Evolutionary conservation across 345 rosid species (phyloP), one percentile per base, ranked within the genome.

Genomic region (Iberis pinnata): DNA sequence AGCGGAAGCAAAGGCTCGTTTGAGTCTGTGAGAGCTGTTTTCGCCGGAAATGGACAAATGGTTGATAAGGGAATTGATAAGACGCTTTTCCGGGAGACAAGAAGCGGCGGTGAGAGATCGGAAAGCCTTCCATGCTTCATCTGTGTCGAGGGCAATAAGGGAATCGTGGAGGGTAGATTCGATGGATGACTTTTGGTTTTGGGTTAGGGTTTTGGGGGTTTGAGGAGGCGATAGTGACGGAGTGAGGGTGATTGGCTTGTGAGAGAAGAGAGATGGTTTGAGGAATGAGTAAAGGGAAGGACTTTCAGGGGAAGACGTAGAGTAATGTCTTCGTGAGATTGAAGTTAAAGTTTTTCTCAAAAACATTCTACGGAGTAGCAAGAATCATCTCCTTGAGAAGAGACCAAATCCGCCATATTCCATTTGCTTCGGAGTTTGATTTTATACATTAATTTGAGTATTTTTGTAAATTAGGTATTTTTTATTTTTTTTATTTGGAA

Each of bases 1-100:
- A 18, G 75, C 74, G 67, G 90, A 84, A 19, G 80, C 94, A 71
- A 86, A 89, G 6, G 97, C 97, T 59, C 97, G 81, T 69, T 86
- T 86, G 73, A 86, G 84, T 46, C 75, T 77, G 66, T 73, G 55
- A 7, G 33, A 29, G 8, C 2, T 7, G 33, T 29, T 29, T 29
- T 29, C 33, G 8, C 36, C 24, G 20, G 26, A 22, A 4, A 2
- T 22, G 64, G 26, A 73, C 25, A 89, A 68, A 54, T 80, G 84
- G 45, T 67, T 59, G 43, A 88, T 75, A 18, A 88, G 79, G 26
- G 86, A 76, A 46, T 88, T 88, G 33, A 81, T 68, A 58, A 88
- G 80, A 18, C 68, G 52, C 68, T 67, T 81, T 3, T 63, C 31
- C 8, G 95, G 90, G 56, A 79, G 73, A 36, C 61, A 31, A 52